These are phyloP conservation scores for Rhizopogon salebrosus DNA, from an alignment of 768 basidiomycete genomes.

Conservation along the genomic window DNA sequence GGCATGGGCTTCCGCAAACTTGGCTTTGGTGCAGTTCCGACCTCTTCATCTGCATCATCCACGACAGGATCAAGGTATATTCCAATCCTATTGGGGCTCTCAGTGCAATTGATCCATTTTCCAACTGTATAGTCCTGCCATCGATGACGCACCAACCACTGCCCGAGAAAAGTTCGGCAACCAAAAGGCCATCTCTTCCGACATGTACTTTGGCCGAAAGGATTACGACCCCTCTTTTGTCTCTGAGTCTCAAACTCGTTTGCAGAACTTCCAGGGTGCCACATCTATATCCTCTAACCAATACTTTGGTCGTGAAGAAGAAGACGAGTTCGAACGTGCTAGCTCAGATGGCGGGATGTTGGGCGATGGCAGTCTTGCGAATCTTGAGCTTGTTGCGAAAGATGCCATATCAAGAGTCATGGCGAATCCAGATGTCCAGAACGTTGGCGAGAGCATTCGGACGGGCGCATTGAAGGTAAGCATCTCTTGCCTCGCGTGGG, in stretches of 20 bases:
- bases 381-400: slow-evolving; percentile 59
- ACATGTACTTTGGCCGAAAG: slow-evolving; percentile 94
- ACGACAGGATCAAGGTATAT: slow-evolving; percentile 36
- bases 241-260: slow-evolving; percentile 74
- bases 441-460: slow-evolving; percentile 72
- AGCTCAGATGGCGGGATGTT: slow-evolving; percentile 51
- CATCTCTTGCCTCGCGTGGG: slow-evolving; percentile 1
- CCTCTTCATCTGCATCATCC: slow-evolving; percentile 48
- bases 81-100: background rate
- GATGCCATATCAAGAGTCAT: slow-evolving; percentile 73
- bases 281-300: slow-evolving; percentile 91
- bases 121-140: slow-evolving; percentile 15
- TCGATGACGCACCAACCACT: slow-evolving; percentile 63
- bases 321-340: slow-evolving; percentile 40
- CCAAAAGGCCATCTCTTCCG: slow-evolving; percentile 96
- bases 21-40: slow-evolving; percentile 81
- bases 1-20: slow-evolving; percentile 74
- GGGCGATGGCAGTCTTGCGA: slow-evolving; percentile 47
- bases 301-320: slow-evolving; percentile 93
- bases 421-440: slow-evolving; percentile 85
- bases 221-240: slow-evolving; percentile 71
- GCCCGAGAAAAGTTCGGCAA: slow-evolving; percentile 88
- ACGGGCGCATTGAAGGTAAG: slow-evolving; percentile 78
- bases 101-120: background rate
- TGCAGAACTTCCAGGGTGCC: slow-evolving; percentile 86